phyloP scores from a whole-genome alignment of 148 eudicot genomes.

The Nyssa sinensis region DNA sequence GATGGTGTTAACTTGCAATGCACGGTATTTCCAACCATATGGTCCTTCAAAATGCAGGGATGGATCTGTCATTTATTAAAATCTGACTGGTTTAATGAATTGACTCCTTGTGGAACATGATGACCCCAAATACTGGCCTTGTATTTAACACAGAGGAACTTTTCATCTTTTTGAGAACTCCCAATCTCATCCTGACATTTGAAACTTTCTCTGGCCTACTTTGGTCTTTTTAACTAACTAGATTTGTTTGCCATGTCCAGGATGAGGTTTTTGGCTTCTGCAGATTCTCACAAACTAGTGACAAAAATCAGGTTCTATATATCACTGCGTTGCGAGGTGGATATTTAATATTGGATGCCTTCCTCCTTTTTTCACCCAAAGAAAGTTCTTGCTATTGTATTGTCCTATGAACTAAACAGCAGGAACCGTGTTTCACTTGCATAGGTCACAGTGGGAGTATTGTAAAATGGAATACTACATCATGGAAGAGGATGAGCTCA shows the following conservation, averaged over 20 bases:
- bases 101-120: background rate
- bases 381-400: background rate
- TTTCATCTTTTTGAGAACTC: background rate
- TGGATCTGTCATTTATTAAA: background rate
- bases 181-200: background rate
- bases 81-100: background rate
- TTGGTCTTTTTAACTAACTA: background rate
- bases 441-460: constrained; percentile 79
- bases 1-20: background rate
- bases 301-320: constrained; percentile 59
- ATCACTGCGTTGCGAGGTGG: constrained; percentile 55
- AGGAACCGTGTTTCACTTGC: constrained; percentile 7
- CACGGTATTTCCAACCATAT: background rate
- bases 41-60: background rate
- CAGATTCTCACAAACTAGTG: constrained; percentile 55
- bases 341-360: constrained; percentile 12
- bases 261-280: constrained; percentile 73
- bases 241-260: constrained; percentile 35
- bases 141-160: background rate
- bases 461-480: constrained; percentile 55
- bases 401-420: background rate
- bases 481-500: constrained; percentile 76
- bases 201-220: background rate
- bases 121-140: background rate
- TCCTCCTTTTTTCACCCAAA: constrained; percentile 3